Percentiles rank a stretch among this genome's conserved stretches.
These are phyloP conservation scores for Solanum pimpinellifolium DNA, from an alignment of 257 asterid genomes.

Conservation along the genomic window DNA sequence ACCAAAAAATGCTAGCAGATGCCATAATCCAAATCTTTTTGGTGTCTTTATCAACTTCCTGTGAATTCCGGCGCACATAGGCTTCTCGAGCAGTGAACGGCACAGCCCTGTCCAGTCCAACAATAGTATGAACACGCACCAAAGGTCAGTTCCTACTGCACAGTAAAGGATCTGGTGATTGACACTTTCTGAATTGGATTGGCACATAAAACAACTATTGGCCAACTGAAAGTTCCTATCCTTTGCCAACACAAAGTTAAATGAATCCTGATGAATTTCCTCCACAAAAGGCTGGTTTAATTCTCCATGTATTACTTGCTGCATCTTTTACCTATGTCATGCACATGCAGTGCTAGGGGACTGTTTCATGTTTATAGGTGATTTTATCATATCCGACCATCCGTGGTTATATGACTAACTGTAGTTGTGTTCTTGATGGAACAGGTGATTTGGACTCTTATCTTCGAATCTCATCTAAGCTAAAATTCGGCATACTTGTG, in stretches of 20 bases:
- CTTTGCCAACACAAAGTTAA: background rate
- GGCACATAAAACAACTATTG: background rate
- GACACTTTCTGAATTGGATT: background rate
- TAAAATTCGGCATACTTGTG: constrained; percentile 53
- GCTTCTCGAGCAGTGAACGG: background rate
- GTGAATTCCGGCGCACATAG: background rate
- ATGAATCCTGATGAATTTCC: background rate
- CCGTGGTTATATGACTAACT: background rate
- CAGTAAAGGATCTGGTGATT: background rate
- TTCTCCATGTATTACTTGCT: background rate
- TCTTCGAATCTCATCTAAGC: constrained; percentile 66
- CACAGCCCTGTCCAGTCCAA: background rate
- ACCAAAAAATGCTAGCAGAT: background rate
- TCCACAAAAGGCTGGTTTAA: background rate
- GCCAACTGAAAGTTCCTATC: background rate
- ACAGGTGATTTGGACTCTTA: constrained; percentile 71
- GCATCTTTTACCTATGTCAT: background rate
- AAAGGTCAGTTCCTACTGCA: background rate
- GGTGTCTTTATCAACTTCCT: background rate
- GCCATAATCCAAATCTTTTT: background rate
- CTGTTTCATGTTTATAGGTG: background rate
- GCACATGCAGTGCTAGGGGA: background rate
- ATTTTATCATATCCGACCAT: background rate
- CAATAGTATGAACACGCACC: background rate
- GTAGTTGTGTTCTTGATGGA: constrained; percentile 8